A percentile compares a stretch with the other conserved stretches of the same genome.
These are phyloP conservation scores for Colletotrichum spinosum DNA, from an alignment of 2,329 filamentous ascomycete genomes.

Conservation along the genomic window DNA sequence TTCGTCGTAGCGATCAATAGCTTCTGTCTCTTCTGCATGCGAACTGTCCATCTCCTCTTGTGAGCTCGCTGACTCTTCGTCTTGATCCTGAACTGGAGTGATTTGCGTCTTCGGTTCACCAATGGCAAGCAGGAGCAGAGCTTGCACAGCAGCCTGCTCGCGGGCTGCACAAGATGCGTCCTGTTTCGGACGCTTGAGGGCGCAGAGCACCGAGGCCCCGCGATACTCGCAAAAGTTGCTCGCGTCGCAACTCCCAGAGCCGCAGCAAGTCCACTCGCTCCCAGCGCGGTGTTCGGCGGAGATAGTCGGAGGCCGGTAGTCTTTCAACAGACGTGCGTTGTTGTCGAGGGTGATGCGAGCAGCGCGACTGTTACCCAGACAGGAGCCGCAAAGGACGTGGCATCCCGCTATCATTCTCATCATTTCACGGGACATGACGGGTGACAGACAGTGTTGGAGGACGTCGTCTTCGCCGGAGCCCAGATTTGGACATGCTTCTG, in stretches of 20 bases:
- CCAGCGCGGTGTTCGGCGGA: not conserved
- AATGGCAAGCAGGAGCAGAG: too few species aligned
- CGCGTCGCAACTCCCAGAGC: not conserved
- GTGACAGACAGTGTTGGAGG: slow-evolving; percentile 1
- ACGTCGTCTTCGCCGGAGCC: not conserved
- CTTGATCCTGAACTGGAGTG: too few species aligned
- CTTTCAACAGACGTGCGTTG: not conserved
- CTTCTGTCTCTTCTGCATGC: too few species aligned
- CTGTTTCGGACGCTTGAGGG: not conserved
- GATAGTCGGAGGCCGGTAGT: too few species aligned
- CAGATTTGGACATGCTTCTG: not conserved
- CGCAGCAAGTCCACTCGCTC: slow-evolving; percentile 24
- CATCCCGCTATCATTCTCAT: not conserved
- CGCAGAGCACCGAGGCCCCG: slow-evolving; percentile 8
- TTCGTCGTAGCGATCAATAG: too few species aligned
- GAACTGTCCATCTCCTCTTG: too few species aligned
- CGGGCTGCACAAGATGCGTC: not conserved
- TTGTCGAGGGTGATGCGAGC: not conserved
- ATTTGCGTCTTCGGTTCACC: too few species aligned
- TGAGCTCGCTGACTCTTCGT: too few species aligned
- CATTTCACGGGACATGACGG: not conserved
- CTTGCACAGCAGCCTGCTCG: not conserved
- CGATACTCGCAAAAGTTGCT: slow-evolving; percentile 10
- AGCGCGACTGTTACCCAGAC: not conserved
- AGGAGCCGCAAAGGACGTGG: not conserved